phyloP scores from a whole-genome alignment of 306 rosid species.

The Pterocarpus macrocarpus region DNA sequence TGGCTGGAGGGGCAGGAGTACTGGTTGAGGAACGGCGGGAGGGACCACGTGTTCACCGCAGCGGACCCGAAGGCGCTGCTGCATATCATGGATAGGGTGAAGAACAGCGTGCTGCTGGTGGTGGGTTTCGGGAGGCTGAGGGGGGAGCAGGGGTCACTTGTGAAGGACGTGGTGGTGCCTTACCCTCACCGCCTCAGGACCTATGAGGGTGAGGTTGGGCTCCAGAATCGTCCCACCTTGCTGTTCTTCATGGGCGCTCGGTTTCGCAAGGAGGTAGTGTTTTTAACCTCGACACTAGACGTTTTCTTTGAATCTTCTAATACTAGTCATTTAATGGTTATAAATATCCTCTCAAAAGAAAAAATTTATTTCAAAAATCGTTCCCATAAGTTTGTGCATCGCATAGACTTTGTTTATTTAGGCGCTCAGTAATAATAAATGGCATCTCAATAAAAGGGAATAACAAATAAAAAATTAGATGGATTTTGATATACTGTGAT shows the following conservation, averaged over 20 bases:
- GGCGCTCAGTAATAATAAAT: no score
- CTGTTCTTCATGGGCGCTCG: constrained; percentile 96
- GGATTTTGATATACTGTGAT: no score
- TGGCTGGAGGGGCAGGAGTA: constrained; percentile 86
- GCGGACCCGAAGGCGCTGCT: constrained; percentile 92
- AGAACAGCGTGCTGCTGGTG: constrained; percentile 72
- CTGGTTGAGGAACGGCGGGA: constrained; percentile 79
- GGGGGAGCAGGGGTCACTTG: constrained; percentile 82
- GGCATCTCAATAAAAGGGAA: no score
- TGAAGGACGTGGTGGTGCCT: constrained; percentile 87
- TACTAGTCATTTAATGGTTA: no score
- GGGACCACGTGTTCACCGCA: constrained; percentile 91
- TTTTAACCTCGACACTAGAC: no score
- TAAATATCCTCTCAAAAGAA: no score
- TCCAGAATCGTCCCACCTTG: constrained; percentile 68
- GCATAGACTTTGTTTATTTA: no score
- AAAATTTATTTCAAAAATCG: no score
- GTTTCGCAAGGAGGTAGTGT: constrained; percentile 85
- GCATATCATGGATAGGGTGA: constrained; percentile 67
- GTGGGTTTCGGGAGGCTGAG: constrained; percentile 87
- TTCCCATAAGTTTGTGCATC: no score
- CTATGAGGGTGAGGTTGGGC: constrained; percentile 60
- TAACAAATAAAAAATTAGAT: no score
- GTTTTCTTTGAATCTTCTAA: no score
- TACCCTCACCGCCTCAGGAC: constrained; percentile 80